phyloP scores from a whole-genome alignment of 129 eudicot genomes.

The Helianthus annuus region DNA sequence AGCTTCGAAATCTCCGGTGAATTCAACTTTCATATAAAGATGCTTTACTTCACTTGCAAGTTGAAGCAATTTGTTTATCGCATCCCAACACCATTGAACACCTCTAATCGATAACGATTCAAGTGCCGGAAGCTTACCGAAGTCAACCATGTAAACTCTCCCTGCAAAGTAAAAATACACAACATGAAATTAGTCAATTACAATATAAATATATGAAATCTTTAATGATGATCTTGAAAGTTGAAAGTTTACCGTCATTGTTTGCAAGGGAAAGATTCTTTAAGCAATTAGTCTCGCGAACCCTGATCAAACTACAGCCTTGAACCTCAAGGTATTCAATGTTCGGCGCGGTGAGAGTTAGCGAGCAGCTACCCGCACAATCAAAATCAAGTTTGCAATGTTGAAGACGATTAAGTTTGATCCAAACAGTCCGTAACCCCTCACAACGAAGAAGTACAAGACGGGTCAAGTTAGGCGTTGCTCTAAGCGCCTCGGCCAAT shows the following conservation, averaged over 20 bases:
- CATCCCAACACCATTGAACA: constrained; percentile 95
- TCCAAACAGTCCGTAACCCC: constrained; percentile 61
- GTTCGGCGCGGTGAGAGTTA: constrained; percentile 59
- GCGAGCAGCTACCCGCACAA: constrained; percentile 60
- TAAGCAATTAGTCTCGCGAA: constrained; percentile 56
- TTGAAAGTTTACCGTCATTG: constrained; percentile 59
- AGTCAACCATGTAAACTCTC: constrained; percentile 74
- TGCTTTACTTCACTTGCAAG: constrained; percentile 85
- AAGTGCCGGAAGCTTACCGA: constrained; percentile 74
- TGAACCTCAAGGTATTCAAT: constrained; percentile 79
- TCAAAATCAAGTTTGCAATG: constrained; percentile 77
- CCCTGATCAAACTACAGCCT: constrained; percentile 83
- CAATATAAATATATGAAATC: neutral
- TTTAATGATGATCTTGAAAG: constrained; percentile 14
- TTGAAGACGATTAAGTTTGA: constrained; percentile 60
- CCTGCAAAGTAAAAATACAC: constrained; percentile 43
- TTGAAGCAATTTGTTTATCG: constrained; percentile 79
- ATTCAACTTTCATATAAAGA: constrained; percentile 90
- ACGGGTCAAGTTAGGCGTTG: constrained; percentile 71
- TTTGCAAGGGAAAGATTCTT: constrained; percentile 67
- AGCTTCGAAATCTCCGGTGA: constrained; percentile 77
- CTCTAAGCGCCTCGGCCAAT: constrained; percentile 54
- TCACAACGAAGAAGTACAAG: constrained; percentile 82
- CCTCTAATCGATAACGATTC: constrained; percentile 83
- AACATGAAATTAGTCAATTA: constrained; percentile 1